These are phyloP conservation scores for Nitzschia inconspicua DNA, from an alignment of 108 stramenopile species.

Conservation along the genomic window DNA sequence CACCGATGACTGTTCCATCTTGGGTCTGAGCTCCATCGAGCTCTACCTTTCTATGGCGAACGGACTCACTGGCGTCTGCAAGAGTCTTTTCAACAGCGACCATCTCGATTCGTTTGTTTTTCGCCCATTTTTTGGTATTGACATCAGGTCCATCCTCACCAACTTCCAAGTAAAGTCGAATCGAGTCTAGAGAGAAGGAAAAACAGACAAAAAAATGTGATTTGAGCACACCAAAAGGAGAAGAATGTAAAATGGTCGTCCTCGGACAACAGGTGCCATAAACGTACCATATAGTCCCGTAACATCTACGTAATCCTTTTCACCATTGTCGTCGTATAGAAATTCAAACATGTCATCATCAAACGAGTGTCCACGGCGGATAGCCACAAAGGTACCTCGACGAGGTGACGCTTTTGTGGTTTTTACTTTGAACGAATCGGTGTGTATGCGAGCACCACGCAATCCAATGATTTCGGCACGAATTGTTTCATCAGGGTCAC, in stretches of 20 bases:
- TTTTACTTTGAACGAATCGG: slow-evolving; percentile 13
- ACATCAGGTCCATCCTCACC: slow-evolving; percentile 33
- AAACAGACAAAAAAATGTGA: not conserved
- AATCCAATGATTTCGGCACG: slow-evolving; percentile 26
- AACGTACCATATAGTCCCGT: slow-evolving; percentile 51
- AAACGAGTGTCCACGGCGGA: slow-evolving; percentile 9
- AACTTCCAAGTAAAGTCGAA: slow-evolving; percentile 30
- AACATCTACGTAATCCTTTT: slow-evolving; percentile 41
- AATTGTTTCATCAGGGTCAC: slow-evolving; percentile 6
- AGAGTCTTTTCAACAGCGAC: not conserved
- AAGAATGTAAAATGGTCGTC: not conserved
- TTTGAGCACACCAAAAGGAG: not conserved
- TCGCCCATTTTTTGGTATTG: not conserved
- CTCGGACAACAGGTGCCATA: not conserved
- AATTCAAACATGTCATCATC: slow-evolving; percentile 37
- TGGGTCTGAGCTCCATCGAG: slow-evolving; percentile 3
- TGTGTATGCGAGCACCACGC: slow-evolving; percentile 51
- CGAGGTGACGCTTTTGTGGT: slow-evolving; percentile 44
- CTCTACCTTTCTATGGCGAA: not conserved
- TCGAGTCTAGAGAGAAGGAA: slow-evolving; percentile 19
- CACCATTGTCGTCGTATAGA: slow-evolving; percentile 67
- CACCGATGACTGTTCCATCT: not conserved
- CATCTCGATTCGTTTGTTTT: not conserved
- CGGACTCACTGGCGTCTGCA: not conserved
- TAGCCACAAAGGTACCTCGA: slow-evolving; percentile 34